These are phyloP conservation scores for Haematococcus lacustris DNA, from an alignment of 139 green algal genomes.

Conservation along the genomic window DNA sequence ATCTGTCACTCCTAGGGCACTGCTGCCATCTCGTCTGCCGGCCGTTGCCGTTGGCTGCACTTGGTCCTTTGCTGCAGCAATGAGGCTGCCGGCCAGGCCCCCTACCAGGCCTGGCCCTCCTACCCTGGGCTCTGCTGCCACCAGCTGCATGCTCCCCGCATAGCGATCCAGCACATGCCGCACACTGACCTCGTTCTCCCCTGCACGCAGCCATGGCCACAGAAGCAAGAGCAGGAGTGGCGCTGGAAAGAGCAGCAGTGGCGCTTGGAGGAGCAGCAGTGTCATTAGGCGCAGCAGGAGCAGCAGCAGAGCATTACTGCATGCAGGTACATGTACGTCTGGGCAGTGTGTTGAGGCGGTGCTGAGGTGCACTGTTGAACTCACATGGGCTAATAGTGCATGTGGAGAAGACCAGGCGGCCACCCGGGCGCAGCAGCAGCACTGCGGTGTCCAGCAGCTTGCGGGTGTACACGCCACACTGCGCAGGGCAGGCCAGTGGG, in stretches of 20 bases:
- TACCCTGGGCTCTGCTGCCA: conserved; percentile 43
- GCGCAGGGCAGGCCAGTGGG: not conserved
- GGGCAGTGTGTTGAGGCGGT: not conserved
- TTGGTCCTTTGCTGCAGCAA: not conserved
- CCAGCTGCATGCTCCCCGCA: conserved; percentile 42
- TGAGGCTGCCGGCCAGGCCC: no score
- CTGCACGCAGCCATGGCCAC: conserved; percentile 24
- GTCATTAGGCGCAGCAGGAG: not conserved
- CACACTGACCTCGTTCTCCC: conserved; percentile 88
- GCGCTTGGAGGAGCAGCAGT: not conserved
- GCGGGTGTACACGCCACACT: conserved; percentile 66
- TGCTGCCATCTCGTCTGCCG: not conserved
- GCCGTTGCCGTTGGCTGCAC: not conserved
- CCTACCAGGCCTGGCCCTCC: conserved; percentile 51
- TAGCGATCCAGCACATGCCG: conserved; percentile 74
- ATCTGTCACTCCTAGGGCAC: no score
- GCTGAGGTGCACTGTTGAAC: not conserved
- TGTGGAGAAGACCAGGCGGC: conserved; percentile 82
- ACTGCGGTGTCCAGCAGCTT: conserved; percentile 66
- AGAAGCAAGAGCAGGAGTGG: not conserved
- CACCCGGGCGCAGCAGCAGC: conserved; percentile 65
- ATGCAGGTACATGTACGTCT: not conserved
- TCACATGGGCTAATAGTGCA: conserved; percentile 54
- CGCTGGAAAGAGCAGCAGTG: not conserved
- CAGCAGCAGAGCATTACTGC: not conserved